phyloP scores from a whole-genome alignment of 2,329 filamentous ascomycete species.

The Xylogone sp. region DNA sequence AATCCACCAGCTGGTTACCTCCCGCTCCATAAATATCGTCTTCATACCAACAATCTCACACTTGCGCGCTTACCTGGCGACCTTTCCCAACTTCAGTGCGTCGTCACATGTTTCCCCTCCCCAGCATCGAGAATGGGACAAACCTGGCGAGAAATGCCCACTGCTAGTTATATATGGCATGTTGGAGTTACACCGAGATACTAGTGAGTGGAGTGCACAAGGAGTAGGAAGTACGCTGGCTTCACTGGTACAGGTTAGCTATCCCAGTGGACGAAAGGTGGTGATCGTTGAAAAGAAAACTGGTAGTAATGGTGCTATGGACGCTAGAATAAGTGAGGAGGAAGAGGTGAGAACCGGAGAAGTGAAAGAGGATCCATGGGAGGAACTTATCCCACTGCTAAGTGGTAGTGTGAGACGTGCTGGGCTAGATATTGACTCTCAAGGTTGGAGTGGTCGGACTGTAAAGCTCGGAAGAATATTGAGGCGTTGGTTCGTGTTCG shows the following conservation, averaged over 20 bases:
- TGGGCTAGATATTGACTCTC: constrained; percentile 40
- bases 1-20: constrained; percentile 64
- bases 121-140: constrained; percentile 9
- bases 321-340: constrained; percentile 27
- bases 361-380: constrained; percentile 25
- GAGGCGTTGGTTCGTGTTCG: constrained; percentile 62
- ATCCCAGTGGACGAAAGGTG: constrained; percentile 38
- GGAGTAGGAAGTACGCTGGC: constrained; percentile 63
- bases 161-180: constrained; percentile 62
- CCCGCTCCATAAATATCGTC: constrained; percentile 63
- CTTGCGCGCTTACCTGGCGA: constrained; percentile 71
- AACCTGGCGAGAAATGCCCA: constrained; percentile 26
- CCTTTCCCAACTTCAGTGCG: constrained; percentile 21
- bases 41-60: constrained; percentile 76
- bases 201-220: constrained; percentile 73
- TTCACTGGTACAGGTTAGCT: constrained; percentile 57
- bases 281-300: constrained; percentile 33
- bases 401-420: constrained; percentile 48
- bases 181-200: constrained; percentile 60
- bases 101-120: constrained; percentile 1
- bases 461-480: constrained; percentile 55
- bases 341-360: constrained; percentile 14
- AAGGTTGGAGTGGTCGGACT: constrained; percentile 53
- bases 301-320: constrained; percentile 20
- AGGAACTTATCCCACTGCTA: constrained; percentile 55